These are phyloP conservation scores for Echinosophora koreensis DNA, from an alignment of 306 rosid species.

Conservation along the genomic window DNA sequence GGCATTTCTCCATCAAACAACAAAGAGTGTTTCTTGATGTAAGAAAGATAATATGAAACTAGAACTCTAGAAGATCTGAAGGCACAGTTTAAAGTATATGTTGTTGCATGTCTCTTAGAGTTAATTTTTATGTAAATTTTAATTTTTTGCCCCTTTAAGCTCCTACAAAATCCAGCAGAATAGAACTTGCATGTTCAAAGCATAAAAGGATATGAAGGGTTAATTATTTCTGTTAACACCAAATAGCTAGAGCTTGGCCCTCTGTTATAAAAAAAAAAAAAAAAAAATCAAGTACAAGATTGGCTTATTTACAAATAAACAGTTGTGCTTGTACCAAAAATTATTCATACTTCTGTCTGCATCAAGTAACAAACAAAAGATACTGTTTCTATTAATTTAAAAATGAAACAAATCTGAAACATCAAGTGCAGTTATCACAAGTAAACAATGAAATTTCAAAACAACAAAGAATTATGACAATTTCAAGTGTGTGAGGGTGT, in stretches of 20 bases:
- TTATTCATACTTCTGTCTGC: neutral
- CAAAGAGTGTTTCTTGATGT: neutral
- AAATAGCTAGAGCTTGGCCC: neutral
- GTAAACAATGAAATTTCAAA: neutral
- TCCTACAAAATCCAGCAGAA: neutral
- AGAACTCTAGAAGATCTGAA: neutral
- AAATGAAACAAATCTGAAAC: neutral
- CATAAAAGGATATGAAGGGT: neutral
- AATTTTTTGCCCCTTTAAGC: neutral
- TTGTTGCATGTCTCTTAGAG: neutral
- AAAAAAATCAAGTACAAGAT: neutral
- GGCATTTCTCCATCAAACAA: neutral
- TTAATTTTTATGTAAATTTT: neutral
- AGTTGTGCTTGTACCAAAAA: neutral
- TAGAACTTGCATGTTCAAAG: neutral
- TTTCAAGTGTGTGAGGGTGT: conserved; percentile 16
- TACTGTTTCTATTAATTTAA: neutral
- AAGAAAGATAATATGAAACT: neutral
- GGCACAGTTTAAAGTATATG: neutral
- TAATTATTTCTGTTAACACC: neutral
- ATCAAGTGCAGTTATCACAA: conserved; percentile 14
- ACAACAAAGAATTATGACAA: conserved; percentile 6
- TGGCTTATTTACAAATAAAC: too few relatives aligned
- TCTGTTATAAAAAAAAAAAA: neutral
- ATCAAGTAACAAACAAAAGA: conserved; percentile 3